Evolutionary conservation across 305 asterid genomes (phyloP).

Genomic region (Euphrasia arctica): DNA sequence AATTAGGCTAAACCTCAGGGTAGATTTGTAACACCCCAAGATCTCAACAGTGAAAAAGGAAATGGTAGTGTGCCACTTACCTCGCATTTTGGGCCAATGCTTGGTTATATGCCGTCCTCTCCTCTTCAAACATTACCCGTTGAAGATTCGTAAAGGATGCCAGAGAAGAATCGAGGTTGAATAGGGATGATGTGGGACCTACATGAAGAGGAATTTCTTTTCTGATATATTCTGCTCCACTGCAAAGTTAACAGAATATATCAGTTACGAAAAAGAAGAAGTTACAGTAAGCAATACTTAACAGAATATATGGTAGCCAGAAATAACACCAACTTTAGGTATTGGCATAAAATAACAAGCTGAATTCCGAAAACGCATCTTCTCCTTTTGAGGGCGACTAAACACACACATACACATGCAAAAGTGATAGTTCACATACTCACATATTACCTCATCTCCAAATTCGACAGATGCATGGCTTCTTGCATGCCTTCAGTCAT

Average conservation of each 20-base stretch:
- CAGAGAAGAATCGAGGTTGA: slow-evolving; percentile 67
- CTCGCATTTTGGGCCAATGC: slow-evolving; percentile 69
- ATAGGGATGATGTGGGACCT: slow-evolving; percentile 68
- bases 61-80: slow-evolving; percentile 31
- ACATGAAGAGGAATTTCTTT: slow-evolving; percentile 89
- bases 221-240: slow-evolving; percentile 92
- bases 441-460: slow-evolving; percentile 94
- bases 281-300: too few relatives aligned
- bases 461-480: slow-evolving; percentile 92
- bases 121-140: slow-evolving; percentile 85
- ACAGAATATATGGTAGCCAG: too few relatives aligned
- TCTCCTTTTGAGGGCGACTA: neutral
- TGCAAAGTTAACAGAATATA: slow-evolving; percentile 28
- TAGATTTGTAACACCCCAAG: neutral
- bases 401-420: neutral
- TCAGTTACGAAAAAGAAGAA: neutral
- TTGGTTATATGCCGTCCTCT: slow-evolving; percentile 79
- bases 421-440: slow-evolving; percentile 38
- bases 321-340: too few relatives aligned
- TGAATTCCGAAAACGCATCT: neutral
- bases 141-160: slow-evolving; percentile 76
- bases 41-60: neutral
- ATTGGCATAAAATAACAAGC: neutral
- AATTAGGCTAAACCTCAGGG: slow-evolving; percentile 5
- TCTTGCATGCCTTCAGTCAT: slow-evolving; percentile 99